A percentile compares a stretch with the other conserved stretches of the same genome.
These are phyloP conservation scores for Claviceps cyperi DNA, from an alignment of 2,329 filamentous ascomycete genomes.

Conservation along the genomic window DNA sequence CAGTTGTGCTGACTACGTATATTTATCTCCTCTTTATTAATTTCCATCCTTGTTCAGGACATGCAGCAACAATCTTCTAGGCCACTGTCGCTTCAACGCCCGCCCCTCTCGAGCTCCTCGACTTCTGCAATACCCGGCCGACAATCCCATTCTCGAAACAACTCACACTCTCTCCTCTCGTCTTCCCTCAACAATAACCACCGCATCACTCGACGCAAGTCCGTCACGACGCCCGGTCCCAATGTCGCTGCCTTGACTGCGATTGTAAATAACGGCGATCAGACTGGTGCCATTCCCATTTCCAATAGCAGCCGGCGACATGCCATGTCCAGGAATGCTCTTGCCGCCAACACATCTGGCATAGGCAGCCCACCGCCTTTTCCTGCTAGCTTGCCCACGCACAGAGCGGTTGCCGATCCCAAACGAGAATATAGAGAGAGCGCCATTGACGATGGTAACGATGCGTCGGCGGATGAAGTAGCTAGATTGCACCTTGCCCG, in stretches of 20 bases:
- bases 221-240: constrained; percentile 61
- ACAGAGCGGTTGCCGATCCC: constrained; percentile 34
- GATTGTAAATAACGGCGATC: constrained; percentile 53
- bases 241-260: constrained; percentile 65
- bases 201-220: constrained; percentile 85
- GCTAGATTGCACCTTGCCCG: constrained; percentile 34
- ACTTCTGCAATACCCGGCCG: constrained; percentile 44
- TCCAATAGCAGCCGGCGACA: constrained; percentile 46
- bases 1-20: constrained; percentile 21
- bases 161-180: constrained; percentile 69
- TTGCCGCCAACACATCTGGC: constrained; percentile 11
- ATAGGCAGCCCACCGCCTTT: constrained; percentile 46
- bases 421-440: constrained; percentile 40
- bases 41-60: constrained; percentile 31
- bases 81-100: constrained; percentile 50
- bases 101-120: constrained; percentile 42
- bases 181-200: constrained; percentile 66
- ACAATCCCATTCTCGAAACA: constrained; percentile 55
- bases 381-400: constrained; percentile 52
- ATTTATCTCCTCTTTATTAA: constrained; percentile 7
- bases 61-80: constrained; percentile 50
- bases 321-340: constrained; percentile 48
- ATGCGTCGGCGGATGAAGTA: constrained; percentile 41
- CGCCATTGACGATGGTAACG: constrained; percentile 54
- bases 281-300: constrained; percentile 41